These are phyloP conservation scores for Vaccinium myrtillus DNA, from an alignment of 148 eudicot species.

Conservation along the genomic window DNA sequence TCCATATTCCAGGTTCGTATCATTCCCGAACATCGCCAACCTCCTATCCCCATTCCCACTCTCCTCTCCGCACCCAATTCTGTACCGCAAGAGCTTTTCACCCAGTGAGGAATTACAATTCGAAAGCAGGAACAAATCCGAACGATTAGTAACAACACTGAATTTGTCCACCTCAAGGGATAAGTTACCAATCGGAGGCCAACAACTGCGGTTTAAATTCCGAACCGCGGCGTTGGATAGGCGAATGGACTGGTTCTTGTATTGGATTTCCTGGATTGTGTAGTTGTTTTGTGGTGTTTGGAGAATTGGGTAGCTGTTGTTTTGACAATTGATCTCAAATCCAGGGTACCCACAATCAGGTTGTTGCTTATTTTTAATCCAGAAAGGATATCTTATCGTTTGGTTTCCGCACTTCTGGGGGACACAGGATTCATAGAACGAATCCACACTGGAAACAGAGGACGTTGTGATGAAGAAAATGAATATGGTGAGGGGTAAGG, in stretches of 20 bases:
- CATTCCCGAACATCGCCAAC: conserved; percentile 20
- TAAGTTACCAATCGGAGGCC: conserved; percentile 25
- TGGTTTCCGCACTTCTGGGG: conserved; percentile 33
- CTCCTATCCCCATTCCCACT: background rate
- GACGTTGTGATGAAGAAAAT: conserved; percentile 7
- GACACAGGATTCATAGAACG: conserved; percentile 30
- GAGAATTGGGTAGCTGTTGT: conserved; percentile 18
- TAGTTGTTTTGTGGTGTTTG: conserved; percentile 27
- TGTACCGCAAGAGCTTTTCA: background rate
- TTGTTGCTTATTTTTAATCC: conserved; percentile 26
- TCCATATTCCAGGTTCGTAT: conserved; percentile 18
- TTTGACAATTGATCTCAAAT: conserved; percentile 39
- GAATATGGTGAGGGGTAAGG: conserved; percentile 11
- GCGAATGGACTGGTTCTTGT: conserved; percentile 26
- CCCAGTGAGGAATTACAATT: conserved; percentile 25
- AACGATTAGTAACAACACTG: background rate
- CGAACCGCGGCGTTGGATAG: conserved; percentile 29
- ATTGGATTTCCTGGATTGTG: conserved; percentile 27
- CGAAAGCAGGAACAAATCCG: conserved; percentile 24
- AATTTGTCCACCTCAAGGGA: conserved; percentile 16
- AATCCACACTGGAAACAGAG: conserved; percentile 16
- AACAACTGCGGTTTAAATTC: conserved; percentile 1
- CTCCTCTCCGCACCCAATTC: conserved; percentile 21
- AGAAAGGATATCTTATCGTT: conserved; percentile 46
- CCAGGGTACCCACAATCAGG: conserved; percentile 56